These are phyloP conservation scores for Daldinia decipiens DNA, from an alignment of 495 filamentous ascomycete species.

Conservation along the genomic window DNA sequence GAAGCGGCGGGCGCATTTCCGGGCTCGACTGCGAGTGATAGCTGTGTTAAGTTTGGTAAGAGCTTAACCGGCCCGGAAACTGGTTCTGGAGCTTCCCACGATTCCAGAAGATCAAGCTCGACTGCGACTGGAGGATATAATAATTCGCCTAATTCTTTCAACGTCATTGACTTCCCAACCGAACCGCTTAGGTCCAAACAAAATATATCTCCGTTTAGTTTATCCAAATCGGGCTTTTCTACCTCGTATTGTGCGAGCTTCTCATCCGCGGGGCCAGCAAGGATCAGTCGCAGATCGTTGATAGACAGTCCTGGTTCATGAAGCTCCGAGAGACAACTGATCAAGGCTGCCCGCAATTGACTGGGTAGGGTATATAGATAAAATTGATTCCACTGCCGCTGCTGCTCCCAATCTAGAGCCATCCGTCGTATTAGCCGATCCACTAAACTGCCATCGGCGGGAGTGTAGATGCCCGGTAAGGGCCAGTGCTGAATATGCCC, in stretches of 20 bases:
- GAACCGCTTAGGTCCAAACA: conserved; percentile 73
- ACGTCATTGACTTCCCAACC: conserved; percentile 65
- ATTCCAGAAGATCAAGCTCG: conserved; percentile 49
- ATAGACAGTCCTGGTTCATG: conserved; percentile 57
- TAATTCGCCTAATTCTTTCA: conserved; percentile 69
- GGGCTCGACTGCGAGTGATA: conserved; percentile 64
- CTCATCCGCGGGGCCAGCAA: conserved; percentile 49
- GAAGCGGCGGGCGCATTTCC: conserved; percentile 53
- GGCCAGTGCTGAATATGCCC: conserved; percentile 37
- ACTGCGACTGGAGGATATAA: conserved; percentile 49
- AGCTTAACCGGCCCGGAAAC: conserved; percentile 46
- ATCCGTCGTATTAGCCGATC: conserved; percentile 68
- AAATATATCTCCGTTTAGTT: conserved; percentile 63
- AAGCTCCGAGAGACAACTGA: conserved; percentile 70
- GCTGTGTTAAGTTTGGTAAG: conserved; percentile 63
- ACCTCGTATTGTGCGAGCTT: conserved; percentile 41
- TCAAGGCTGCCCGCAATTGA: conserved; percentile 67
- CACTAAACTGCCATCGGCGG: conserved; percentile 61
- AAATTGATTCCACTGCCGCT: conserved; percentile 71
- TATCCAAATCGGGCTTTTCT: conserved; percentile 38
- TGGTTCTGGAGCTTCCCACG: conserved; percentile 53
- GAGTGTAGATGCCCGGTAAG: conserved; percentile 52
- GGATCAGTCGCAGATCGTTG: conserved; percentile 53
- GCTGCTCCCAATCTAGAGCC: conserved; percentile 74
- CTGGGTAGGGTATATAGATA: conserved; percentile 72